phyloP scores from a whole-genome alignment of 495 filamentous ascomycete genomes.

The Neurospora intermedia region DNA sequence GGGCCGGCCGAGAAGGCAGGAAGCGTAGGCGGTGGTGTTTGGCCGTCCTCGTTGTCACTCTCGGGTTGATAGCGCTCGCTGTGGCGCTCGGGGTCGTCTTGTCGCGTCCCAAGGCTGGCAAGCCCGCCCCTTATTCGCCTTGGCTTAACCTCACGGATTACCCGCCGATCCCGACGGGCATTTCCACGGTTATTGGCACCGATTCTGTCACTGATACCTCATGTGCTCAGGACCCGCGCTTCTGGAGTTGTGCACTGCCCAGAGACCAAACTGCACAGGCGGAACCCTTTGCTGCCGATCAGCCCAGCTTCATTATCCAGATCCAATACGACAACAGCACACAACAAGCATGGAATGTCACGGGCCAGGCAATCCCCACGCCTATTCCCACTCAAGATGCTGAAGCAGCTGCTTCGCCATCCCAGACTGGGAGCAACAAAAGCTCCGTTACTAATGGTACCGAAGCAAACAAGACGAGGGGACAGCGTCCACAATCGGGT shows the following conservation, averaged over 20 bases:
- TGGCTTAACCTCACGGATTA: conserved; percentile 82
- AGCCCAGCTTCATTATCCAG: conserved; percentile 69
- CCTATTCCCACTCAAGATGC: conserved; percentile 6
- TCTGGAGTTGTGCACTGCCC: conserved; percentile 78
- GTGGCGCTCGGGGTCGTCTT: conserved; percentile 52
- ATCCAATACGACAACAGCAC: conserved; percentile 71
- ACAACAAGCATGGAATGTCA: conserved; percentile 32
- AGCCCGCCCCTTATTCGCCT: conserved; percentile 22
- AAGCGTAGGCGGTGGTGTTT: conserved; percentile 53
- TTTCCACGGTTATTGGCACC: conserved; percentile 62
- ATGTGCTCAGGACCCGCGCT: conserved; percentile 55
- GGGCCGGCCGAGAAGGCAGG: conserved; percentile 50
- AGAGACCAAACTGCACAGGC: conserved; percentile 57
- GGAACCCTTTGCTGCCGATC: conserved; percentile 46
- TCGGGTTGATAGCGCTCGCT: conserved; percentile 48
- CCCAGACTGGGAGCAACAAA: conserved; percentile 14
- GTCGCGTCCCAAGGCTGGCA: conserved; percentile 33
- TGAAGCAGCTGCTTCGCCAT: conserved; percentile 13
- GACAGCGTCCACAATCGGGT: background rate
- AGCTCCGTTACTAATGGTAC: conserved; percentile 7
- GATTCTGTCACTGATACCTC: conserved; percentile 45
- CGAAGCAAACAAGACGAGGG: background rate
- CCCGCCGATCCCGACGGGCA: conserved; percentile 74
- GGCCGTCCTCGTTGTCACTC: conserved; percentile 38
- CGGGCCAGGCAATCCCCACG: conserved; percentile 20